Evolutionary conservation across 176 grass and related monocot genomes (phyloP).

Genomic region (Zea luxurians): DNA sequence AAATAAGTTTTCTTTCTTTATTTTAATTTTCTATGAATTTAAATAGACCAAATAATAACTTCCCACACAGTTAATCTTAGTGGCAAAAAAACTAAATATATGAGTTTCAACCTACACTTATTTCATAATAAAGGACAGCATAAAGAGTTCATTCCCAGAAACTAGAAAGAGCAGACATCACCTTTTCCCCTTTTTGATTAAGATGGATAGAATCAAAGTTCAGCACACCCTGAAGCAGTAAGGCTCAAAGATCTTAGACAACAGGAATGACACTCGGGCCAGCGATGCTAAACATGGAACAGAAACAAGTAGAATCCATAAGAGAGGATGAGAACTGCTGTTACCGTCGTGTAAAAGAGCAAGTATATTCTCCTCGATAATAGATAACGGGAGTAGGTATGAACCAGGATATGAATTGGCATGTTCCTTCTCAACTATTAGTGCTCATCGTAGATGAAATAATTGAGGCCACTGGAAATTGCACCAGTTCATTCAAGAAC

Average conservation of each 20-base stretch:
- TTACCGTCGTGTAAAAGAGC: neutral
- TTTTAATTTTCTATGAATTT: too few relatives aligned
- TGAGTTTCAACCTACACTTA: neutral
- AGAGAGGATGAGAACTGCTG: neutral
- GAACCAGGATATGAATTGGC: neutral
- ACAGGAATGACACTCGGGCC: neutral
- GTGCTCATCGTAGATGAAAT: neutral
- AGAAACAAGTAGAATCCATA: neutral
- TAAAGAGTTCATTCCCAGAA: neutral
- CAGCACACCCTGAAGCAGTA: neutral
- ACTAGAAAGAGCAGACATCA: neutral
- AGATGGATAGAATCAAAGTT: neutral
- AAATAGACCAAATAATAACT: too few relatives aligned
- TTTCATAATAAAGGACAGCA: neutral
- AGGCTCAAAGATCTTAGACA: neutral
- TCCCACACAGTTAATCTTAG: too few relatives aligned
- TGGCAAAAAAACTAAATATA: too few relatives aligned
- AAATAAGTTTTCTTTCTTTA: too few relatives aligned
- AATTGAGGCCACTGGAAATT: neutral
- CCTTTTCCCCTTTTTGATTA: neutral
- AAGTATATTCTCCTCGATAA: neutral
- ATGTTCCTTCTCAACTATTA: neutral
- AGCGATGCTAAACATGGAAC: constrained; percentile 4
- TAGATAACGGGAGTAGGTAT: neutral
- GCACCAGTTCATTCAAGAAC: neutral